Evolutionary conservation across 2,329 filamentous ascomycete genomes (phyloP).

Genomic region (Penicillium polonicum): DNA sequence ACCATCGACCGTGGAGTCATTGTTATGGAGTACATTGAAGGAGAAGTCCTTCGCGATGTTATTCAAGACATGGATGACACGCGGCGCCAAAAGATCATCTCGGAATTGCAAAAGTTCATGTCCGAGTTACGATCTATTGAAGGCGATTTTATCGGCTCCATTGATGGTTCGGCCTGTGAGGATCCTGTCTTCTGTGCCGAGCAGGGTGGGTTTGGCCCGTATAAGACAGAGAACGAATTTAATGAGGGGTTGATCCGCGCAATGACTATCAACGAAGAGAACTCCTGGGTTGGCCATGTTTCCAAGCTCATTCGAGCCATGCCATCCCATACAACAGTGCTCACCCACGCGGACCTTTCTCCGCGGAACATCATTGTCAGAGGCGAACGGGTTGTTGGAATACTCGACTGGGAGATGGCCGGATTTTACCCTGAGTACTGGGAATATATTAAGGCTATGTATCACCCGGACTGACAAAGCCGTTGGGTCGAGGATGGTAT

Average conservation of each 20-base stretch:
- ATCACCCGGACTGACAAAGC: neutral
- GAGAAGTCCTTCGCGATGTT: neutral
- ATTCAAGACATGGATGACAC: neutral
- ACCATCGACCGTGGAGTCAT: neutral
- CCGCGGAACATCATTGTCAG: neutral
- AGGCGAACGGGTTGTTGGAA: neutral
- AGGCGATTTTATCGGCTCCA: neutral
- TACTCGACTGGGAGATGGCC: neutral
- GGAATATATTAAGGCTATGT: neutral
- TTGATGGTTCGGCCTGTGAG: neutral
- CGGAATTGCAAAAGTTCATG: neutral
- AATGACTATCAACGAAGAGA: neutral
- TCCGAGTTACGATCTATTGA: neutral
- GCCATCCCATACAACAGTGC: neutral
- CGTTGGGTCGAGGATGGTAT: neutral
- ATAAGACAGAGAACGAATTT: neutral
- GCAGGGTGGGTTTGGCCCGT: neutral
- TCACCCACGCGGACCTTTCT: neutral
- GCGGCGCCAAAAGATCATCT: neutral
- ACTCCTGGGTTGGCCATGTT: neutral
- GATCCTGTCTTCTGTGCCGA: neutral
- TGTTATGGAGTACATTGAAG: neutral
- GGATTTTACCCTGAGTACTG: neutral
- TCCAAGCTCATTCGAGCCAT: neutral
- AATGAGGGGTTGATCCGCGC: neutral